Evolutionary conservation across 2,329 filamentous ascomycete species (phyloP), one percentile per base, ranked within the genome.

Genomic region (Aspergillus intermedius): DNA sequence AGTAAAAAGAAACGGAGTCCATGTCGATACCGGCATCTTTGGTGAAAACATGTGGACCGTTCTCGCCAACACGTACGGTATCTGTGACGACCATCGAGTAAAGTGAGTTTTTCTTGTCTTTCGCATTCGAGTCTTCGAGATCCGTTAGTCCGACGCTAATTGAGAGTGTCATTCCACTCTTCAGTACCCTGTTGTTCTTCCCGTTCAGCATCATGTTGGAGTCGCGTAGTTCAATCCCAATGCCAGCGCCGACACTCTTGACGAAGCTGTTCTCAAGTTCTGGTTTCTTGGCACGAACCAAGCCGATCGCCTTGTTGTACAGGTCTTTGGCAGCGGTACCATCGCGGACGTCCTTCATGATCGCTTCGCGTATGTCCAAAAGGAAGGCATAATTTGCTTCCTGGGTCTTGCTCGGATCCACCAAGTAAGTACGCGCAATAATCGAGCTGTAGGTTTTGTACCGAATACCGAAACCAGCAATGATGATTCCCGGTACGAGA

Each of bases 1-100:
- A 98, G 73, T 96, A 97, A 76, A 98, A 98, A 0, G 91, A 95
- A 35, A 91, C 91, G 3, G 90, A 90, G 61, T 97, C 93, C 50
- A 95, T 82, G 63, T 95, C 91, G 23, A 88, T 87, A 2, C 91
- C 84, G 0, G 91, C 91, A 64, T 96, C 91, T 50, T 89, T 90
- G 15, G 93, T 98, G 72, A 98, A 97, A 23, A 96, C 83, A 28
- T 95, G 89, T 30, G 72, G 74, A 3, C 75, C 73, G 48, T 63
- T 70, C 5, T 81, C 76, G 9, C 86, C 88, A 44, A 96, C 89
- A 59, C 93, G 88, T 41, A 98, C 85, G 0, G 94, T 98, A 69
- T 98, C 93, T 1, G 88, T 91, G 42, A 98, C 81, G 44, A 95
- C 80, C 57, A 98, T 79, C 0, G 91, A 93, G 67, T 98, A 98